These are phyloP conservation scores for Micractinium sp. DNA, from an alignment of 139 green algal genomes.

Conservation along the genomic window DNA sequence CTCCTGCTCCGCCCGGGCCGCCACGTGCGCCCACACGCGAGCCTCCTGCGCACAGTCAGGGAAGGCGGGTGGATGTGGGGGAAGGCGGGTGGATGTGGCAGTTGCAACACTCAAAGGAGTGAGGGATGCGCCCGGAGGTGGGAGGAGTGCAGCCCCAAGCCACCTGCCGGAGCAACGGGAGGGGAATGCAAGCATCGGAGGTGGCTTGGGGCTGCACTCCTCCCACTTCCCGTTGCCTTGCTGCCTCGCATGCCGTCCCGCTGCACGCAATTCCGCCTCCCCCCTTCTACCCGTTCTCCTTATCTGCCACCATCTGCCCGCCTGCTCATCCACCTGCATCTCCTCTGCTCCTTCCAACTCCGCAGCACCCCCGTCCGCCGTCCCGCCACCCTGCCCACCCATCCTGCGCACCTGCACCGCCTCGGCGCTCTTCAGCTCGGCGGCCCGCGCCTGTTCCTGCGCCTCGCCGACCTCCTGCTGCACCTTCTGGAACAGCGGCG, in stretches of 20 bases:
- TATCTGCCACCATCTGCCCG: too few relatives aligned
- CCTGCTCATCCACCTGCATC: background rate
- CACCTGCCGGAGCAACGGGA: too few relatives aligned
- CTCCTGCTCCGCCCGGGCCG: background rate
- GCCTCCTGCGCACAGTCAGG: constrained; percentile 27
- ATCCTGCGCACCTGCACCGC: constrained; percentile 21
- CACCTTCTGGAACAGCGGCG: constrained; percentile 13
- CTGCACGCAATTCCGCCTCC: too few relatives aligned
- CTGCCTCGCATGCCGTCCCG: too few relatives aligned
- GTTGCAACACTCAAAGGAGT: background rate
- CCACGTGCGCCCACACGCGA: background rate
- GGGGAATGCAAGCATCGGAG: too few relatives aligned
- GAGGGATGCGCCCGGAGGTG: background rate
- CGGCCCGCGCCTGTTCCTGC: background rate
- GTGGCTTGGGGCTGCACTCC: background rate
- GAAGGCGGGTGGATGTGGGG: too few relatives aligned
- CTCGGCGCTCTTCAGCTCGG: constrained; percentile 21
- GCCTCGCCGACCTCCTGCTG: background rate
- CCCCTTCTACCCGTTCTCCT: too few relatives aligned
- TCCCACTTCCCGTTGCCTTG: background rate
- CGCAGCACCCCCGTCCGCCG: too few relatives aligned
- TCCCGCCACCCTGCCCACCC: too few relatives aligned
- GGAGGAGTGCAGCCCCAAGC: too few relatives aligned
- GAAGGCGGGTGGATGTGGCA: background rate
- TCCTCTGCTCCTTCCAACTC: constrained; percentile 18